Evolutionary conservation across 2,329 filamentous ascomycete species (phyloP), one percentile per base, ranked within the genome.

Genomic region (Blastomyces parvus): DNA sequence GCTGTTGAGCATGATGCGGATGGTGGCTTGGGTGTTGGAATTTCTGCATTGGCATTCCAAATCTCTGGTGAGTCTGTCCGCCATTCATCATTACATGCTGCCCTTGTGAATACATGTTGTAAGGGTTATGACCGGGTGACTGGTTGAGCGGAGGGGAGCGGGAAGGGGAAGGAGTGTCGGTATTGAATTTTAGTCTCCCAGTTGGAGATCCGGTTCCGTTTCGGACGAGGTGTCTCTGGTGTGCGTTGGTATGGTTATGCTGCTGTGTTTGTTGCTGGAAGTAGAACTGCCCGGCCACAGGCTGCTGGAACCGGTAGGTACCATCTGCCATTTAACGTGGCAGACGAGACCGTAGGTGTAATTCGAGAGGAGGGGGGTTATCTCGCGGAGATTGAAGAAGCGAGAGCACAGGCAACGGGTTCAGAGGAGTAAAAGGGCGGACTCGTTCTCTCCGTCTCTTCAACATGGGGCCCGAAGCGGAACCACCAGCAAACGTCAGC

Each of bases 251-350:
- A 68, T 79, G 77, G 61, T 64, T 67, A 33, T 70, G 68, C 50
- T 70, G 69, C 38, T 64, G 63, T 55, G 59, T 33, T 58, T 62
- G 60, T 55, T 61, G 59, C 73, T 77, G 74, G 67, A 78, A 79
- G 70, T 76, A 79, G 69, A 78, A 80, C 70, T 78, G 78, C 75
- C 78, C 79, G 76, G 78, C 77, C 74, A 78, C 79, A 79, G 79
- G 77, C 77, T 80, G 79, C 74, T 80, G 79, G 78, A 79, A 81
- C 75, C 79, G 78, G 76, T 79, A 81, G 74, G 77, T 77, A 80
- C 78, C 79, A 81, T 81, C 79, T 79, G 79, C 79, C 79, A 81
- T 81, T 77, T 80, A 80, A 77, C 76, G 77, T 73, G 77, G 77
- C 75, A 78, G 75, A 77, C 69, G 75, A 75, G 73, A 77, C 76